Evolutionary conservation across 306 rosid genomes (phyloP), one percentile per base, ranked within the genome.

Genomic region (Gastrolobium villosum): DNA sequence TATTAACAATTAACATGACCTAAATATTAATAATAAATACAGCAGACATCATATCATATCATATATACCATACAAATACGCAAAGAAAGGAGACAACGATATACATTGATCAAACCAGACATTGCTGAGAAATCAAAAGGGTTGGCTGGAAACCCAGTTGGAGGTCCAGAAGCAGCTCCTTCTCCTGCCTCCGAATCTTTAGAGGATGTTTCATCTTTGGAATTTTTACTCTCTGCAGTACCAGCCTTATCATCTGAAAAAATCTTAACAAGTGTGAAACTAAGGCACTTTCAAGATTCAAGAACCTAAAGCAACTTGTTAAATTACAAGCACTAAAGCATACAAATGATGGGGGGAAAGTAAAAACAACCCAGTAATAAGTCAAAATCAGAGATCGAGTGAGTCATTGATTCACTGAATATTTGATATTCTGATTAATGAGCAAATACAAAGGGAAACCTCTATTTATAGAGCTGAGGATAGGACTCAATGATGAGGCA

Each of bases 51-150:
- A 61, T 20, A 20, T 20, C 14, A 53, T 20, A 20, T 20, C 26
- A 20, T 20, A 20, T 15, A 57, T 34, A 30, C n/a, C 14, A 67
- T 3, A 74, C 31, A 77, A 43, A 74, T 8, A 74, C 6, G 26
- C 61, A 61, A 7, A 53, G 45, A 65, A 44, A 53, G 59, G 65
- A 13, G 57, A 71, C 0, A 37, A 28, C 7, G 41, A 60, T 78
- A 31, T 91, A 96, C 99, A 96, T 93, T 96, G 79, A 96, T 97
- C 83, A 96, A 86, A 79, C 98, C 97, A 77, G 81, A 72, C 98
- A 96, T 96, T 15, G 90, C 92, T 26, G 98, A 93, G 80, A 96
- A 96, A 90, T 96, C 99, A 81, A 96, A 96, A 71, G 98, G 96
- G 81, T 90, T 91, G 56, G 83, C 39, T 32, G 92, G 85, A 69